A percentile compares a stretch with the other conserved stretches of the same genome.
phyloP scores from a whole-genome alignment of 192 early-diverging fungal species.

The Thamnidium elegans region DNA sequence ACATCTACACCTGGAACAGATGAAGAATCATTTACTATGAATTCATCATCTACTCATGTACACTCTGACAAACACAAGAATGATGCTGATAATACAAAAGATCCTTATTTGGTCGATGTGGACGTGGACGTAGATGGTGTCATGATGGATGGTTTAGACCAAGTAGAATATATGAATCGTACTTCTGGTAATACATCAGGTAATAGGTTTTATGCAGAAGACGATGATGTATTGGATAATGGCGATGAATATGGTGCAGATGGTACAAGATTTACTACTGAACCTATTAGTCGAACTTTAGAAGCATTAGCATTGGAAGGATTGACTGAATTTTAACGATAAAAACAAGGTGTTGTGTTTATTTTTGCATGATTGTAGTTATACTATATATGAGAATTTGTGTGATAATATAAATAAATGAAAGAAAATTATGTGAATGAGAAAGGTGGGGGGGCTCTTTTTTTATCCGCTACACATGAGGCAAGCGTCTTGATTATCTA shows the following conservation, averaged over 20 bases:
- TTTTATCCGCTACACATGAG: slow-evolving; percentile 82
- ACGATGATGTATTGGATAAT: slow-evolving; percentile 11
- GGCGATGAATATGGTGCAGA: slow-evolving; percentile 22
- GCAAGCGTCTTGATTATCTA: slow-evolving; percentile 91
- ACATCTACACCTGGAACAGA: background rate
- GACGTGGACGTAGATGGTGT: slow-evolving; percentile 34
- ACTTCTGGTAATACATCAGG: background rate
- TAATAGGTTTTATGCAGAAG: slow-evolving; percentile 19
- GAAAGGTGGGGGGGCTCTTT: no score
- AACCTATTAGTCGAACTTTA: slow-evolving; percentile 34
- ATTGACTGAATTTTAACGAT: slow-evolving; percentile 21
- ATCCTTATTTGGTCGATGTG: slow-evolving; percentile 29
- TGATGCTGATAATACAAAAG: slow-evolving; percentile 7
- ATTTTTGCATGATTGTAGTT: background rate
- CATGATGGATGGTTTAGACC: slow-evolving; percentile 30
- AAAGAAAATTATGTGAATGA: background rate
- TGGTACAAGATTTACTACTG: slow-evolving; percentile 16
- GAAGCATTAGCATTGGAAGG: slow-evolving; percentile 47
- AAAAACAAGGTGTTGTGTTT: background rate
- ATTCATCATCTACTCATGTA: background rate
- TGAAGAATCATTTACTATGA: background rate
- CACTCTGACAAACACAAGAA: background rate
- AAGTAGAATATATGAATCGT: slow-evolving; percentile 24
- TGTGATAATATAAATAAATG: background rate
- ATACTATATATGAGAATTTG: no score